These are phyloP conservation scores for Picochlorum sp. DNA, from an alignment of 139 green algal genomes.

Conservation along the genomic window DNA sequence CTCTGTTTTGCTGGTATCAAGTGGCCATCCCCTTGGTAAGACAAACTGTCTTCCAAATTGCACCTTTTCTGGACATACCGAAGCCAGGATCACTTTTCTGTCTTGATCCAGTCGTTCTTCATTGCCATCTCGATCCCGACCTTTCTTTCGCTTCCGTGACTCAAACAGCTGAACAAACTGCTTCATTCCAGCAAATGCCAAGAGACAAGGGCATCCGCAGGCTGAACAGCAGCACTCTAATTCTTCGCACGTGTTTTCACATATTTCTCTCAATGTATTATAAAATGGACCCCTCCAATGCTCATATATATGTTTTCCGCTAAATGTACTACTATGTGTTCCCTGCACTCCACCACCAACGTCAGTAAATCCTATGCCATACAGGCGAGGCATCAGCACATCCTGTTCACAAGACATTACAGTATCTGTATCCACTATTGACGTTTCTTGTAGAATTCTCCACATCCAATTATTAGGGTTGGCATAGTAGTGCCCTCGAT, in stretches of 20 bases:
- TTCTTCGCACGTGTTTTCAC: constrained; percentile 18
- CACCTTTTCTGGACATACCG: constrained; percentile 10
- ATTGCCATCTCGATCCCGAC: background rate
- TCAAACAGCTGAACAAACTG: constrained; percentile 54
- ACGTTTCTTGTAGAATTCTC: constrained; percentile 48
- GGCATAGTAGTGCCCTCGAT: constrained; percentile 45
- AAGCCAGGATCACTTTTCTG: background rate
- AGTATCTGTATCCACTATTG: constrained; percentile 40
- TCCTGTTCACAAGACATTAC: constrained; percentile 30
- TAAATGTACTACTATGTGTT: constrained; percentile 40
- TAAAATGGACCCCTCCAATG: constrained; percentile 47
- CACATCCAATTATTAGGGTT: constrained; percentile 64
- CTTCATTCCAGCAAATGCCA: constrained; percentile 68
- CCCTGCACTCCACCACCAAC: constrained; percentile 41
- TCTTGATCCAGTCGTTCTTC: background rate
- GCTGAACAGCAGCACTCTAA: constrained; percentile 41
- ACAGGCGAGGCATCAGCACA: constrained; percentile 31
- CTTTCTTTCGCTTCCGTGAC: background rate
- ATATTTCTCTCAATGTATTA: constrained; percentile 31
- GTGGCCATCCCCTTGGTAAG: constrained; percentile 26
- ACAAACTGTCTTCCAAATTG: constrained; percentile 19
- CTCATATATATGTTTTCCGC: constrained; percentile 22
- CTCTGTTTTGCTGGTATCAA: constrained; percentile 16
- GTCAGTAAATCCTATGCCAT: constrained; percentile 59
- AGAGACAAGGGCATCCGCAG: constrained; percentile 46